Percentiles rank a stretch among this genome's conserved stretches.
Evolutionary conservation across 1,284 basidiomycete genomes (phyloP).

Genomic region (Marasmius oreades): DNA sequence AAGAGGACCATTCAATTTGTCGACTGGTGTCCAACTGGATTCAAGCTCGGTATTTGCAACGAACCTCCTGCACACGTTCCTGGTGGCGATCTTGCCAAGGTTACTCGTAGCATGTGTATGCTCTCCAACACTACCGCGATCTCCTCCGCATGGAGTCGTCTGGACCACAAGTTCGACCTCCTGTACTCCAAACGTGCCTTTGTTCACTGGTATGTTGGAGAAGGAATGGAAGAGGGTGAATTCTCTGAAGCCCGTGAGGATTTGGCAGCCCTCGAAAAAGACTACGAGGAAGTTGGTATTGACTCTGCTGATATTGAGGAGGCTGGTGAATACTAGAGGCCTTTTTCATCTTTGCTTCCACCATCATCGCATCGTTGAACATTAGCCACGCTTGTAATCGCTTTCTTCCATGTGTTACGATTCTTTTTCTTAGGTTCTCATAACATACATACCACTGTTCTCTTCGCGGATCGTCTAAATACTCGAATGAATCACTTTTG

Average conservation of each 20-base stretch:
- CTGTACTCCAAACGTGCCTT: slow-evolving; percentile 92
- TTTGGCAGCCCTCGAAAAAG: slow-evolving; percentile 95
- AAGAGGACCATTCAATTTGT: slow-evolving; percentile 87
- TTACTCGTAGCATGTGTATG: slow-evolving; percentile 88
- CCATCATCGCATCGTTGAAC: slow-evolving; percentile 13
- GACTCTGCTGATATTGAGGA: slow-evolving; percentile 86
- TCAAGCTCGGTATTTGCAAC: slow-evolving; percentile 92
- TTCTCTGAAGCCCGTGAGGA: slow-evolving; percentile 98
- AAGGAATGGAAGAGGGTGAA: slow-evolving; percentile 98
- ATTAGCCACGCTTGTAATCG: slow-evolving; percentile 27
- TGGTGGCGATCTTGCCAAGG: slow-evolving; percentile 85
- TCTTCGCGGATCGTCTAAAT: too few species aligned
- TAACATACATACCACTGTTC: slow-evolving; percentile 4
- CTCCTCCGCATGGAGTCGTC: slow-evolving; percentile 83
- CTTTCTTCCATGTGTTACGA: slow-evolving; percentile 14
- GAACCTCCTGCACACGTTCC: slow-evolving; percentile 83
- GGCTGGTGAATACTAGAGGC: slow-evolving; percentile 67
- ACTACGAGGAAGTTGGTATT: slow-evolving; percentile 93
- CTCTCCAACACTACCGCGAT: slow-evolving; percentile 86
- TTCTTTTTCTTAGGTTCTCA: slow-evolving; percentile 2
- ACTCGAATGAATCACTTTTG: neutral
- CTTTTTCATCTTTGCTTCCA: slow-evolving; percentile 15
- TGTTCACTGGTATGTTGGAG: slow-evolving; percentile 94
- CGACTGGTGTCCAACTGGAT: slow-evolving; percentile 89
- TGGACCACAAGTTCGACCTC: slow-evolving; percentile 95